Percentiles rank a stretch among this genome's conserved stretches.
phyloP scores from a whole-genome alignment of 495 filamentous ascomycete species.

The Aspergillus cristatus region DNA sequence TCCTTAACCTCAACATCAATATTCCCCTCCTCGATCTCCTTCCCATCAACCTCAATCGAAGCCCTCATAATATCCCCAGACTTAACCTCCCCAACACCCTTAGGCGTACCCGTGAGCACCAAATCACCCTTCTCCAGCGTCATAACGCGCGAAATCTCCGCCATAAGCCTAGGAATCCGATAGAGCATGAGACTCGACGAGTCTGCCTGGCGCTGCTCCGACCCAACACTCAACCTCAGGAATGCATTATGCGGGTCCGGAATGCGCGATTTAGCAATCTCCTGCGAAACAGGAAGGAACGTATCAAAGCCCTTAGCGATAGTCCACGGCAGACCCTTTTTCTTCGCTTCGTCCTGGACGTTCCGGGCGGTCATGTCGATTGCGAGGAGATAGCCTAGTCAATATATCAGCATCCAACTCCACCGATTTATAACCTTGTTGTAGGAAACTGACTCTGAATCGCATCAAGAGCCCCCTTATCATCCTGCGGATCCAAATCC shows the following conservation, averaged over 20 bases:
- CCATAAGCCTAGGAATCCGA: conserved; percentile 73
- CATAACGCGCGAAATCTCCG: conserved; percentile 91
- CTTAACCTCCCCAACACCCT: conserved; percentile 82
- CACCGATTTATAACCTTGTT: background rate
- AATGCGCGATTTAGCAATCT: conserved; percentile 68
- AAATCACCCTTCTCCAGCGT: conserved; percentile 86
- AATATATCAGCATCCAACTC: background rate
- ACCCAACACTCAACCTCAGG: conserved; percentile 74
- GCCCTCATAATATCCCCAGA: conserved; percentile 85
- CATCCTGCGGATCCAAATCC: conserved; percentile 59
- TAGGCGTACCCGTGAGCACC: conserved; percentile 90
- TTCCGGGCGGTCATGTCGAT: conserved; percentile 96
- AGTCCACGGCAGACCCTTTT: conserved; percentile 92
- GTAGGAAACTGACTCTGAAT: conserved; percentile 32
- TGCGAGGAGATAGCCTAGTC: conserved; percentile 64
- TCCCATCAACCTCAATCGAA: conserved; percentile 70
- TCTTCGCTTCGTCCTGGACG: conserved; percentile 89
- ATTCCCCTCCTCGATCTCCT: conserved; percentile 75
- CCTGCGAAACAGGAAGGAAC: conserved; percentile 74
- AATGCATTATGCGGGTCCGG: conserved; percentile 82
- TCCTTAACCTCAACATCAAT: conserved; percentile 81
- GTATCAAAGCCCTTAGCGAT: conserved; percentile 97
- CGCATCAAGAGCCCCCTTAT: conserved; percentile 41
- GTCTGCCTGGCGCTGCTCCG: conserved; percentile 66
- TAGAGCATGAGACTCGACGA: conserved; percentile 88